Evolutionary conservation across 2,329 filamentous ascomycete species (phyloP), one percentile per base, ranked within the genome.

Genomic region (Trichoderma sp.): DNA sequence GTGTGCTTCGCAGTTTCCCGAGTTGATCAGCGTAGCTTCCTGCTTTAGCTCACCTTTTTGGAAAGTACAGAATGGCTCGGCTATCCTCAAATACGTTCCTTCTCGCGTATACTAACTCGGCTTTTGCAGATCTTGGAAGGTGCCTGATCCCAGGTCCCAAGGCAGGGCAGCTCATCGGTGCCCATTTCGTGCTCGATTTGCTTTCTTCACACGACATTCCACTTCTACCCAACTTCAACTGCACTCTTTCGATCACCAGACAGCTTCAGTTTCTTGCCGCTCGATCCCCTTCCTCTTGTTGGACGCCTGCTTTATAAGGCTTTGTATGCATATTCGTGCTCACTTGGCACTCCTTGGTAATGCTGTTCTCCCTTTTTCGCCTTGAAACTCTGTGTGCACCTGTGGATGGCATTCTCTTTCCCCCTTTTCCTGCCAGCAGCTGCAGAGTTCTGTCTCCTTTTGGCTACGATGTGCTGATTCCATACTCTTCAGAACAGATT

Each of bases 251-350:
- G 47, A 61, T 65, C 61, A 49, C 35, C 43, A 55, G 29, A n/a
- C 58, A 53, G 40, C 68, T 47, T 59, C 68, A 65, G 55, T 35
- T 35, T 62, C 29, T 24, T 58, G 68, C 70, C 71, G 69, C 63
- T 67, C 70, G 55, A 69, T 64, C 67, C 70, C 55, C 64, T 57
- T 55, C 59, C 68, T 66, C 65, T 58, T 68, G 64, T 75, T 77
- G 72, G 72, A 72, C 72, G 72, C 68, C 73, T 71, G 43, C 57
- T 64, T 66, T 40, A 6, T 40, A 69, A 71, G 74, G 70, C 69
- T 75, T 77, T 81, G 75, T 82, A 83, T 81, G 78, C 72, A 76
- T 82, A 82, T 74, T 76, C 74, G 77, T 77, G 75, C 75, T 77
- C 73, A 70, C 64, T 70, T 72, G 73, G 71, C 72, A 72, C 67